Evolutionary conservation across 2,329 filamentous ascomycete genomes (phyloP).

Genomic region (Aspergillus brasiliensis): DNA sequence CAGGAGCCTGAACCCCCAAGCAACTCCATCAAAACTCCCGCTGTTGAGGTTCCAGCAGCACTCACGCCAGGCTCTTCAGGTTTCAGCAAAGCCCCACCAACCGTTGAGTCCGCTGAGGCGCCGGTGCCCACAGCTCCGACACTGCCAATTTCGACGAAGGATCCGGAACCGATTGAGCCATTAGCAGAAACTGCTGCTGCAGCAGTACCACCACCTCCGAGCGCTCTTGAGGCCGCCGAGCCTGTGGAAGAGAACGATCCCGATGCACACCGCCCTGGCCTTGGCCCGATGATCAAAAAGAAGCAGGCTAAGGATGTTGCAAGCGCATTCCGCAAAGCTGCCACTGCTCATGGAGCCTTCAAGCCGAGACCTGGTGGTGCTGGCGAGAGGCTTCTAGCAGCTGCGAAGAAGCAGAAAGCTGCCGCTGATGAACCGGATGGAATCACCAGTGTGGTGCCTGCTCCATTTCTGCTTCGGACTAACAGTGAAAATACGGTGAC

Average conservation of each 20-base stretch:
- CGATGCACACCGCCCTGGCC: slow-evolving; percentile 67
- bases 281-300: slow-evolving; percentile 88
- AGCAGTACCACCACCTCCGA: slow-evolving; percentile 14
- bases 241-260: slow-evolving; percentile 49
- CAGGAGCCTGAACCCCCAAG: slow-evolving; percentile 33
- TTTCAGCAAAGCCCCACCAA: slow-evolving; percentile 8
- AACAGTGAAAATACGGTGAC: slow-evolving; percentile 43
- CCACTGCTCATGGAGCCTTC: slow-evolving; percentile 70
- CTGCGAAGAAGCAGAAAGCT: slow-evolving; percentile 55
- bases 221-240: slow-evolving; percentile 16
- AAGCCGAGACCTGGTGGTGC: slow-evolving; percentile 87
- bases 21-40: slow-evolving; percentile 17
- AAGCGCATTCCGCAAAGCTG: slow-evolving; percentile 77
- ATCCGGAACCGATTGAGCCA: slow-evolving; percentile 12
- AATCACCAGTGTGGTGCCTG: slow-evolving; percentile 83
- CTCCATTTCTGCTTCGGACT: slow-evolving; percentile 57
- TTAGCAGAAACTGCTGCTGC: slow-evolving; percentile 12
- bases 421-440: slow-evolving; percentile 76
- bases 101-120: slow-evolving; percentile 14
- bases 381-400: slow-evolving; percentile 72
- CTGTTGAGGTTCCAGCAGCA: slow-evolving; percentile 24
- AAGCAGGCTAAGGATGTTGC: slow-evolving; percentile 74
- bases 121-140: not conserved
- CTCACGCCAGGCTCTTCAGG: slow-evolving; percentile 24
- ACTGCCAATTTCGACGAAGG: slow-evolving; percentile 5